Evolutionary conservation across 805 yeast species (phyloP).

Genomic region (Monosporozyma aquatica): DNA sequence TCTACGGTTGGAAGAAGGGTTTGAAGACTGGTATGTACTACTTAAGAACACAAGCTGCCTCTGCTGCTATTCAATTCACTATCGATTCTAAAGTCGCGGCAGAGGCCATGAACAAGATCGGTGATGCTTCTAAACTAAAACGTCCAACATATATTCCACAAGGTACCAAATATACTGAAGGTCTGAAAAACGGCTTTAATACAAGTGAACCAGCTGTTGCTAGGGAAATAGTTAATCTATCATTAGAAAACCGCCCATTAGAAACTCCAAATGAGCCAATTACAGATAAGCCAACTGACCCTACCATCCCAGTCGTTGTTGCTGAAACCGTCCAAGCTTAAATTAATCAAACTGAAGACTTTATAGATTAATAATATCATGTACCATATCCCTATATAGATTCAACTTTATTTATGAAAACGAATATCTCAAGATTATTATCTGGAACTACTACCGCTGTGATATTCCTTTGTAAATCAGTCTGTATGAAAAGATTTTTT

Average conservation of each 20-base stretch:
- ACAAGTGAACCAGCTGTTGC: slow-evolving; percentile 2
- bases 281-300: neutral
- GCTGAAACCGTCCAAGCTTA: slow-evolving; percentile 2
- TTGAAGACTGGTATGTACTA: slow-evolving; percentile 96
- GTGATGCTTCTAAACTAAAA: slow-evolving; percentile 11
- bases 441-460: too few species aligned
- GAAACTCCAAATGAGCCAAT: slow-evolving; percentile 1
- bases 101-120: slow-evolving; percentile 36
- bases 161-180: slow-evolving; percentile 8
- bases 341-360: neutral
- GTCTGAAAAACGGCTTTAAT: slow-evolving; percentile 1
- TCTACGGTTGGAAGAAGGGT: slow-evolving; percentile 96
- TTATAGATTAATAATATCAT: neutral
- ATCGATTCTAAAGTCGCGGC: slow-evolving; percentile 47
- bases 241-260: slow-evolving; percentile 1
- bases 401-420: neutral
- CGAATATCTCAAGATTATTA: too few species aligned
- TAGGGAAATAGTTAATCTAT: neutral
- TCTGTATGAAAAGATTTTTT: neutral
- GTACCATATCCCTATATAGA: neutral
- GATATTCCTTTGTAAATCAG: neutral
- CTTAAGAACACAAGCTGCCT: slow-evolving; percentile 91
- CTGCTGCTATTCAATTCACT: slow-evolving; percentile 90
- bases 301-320: neutral
- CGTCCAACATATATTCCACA: slow-evolving; percentile 35